Base-by-base conservation (phyloP, 1,139 yeast genomes). In the Hemisphaericaspora subhashii region DNA sequence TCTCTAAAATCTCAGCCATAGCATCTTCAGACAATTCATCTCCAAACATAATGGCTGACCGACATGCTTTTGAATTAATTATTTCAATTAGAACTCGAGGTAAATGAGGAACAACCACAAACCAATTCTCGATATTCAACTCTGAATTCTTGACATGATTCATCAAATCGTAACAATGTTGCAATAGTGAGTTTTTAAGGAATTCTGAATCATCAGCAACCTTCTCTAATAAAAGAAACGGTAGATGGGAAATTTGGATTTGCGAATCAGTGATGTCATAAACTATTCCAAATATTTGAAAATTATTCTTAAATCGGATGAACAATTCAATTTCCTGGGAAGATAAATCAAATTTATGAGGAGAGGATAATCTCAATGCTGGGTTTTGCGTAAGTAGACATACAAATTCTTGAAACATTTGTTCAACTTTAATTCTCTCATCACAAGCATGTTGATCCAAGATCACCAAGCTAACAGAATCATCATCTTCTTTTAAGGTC, bases 381-480 rank as follows among this genome's bases (percentile, higher is more conserved):
- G 33, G 38, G 6, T 31, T 26, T 13, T 25, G 32, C 8, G 21
- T 20, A 20, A 42, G 38, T 20, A 26, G 33, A 6, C 15, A 41
- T n/a, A 72, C 47, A 35, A 63, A 61, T 1, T 66, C 64, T 29
- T 53, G 50, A 10, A 77, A 57, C 6, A 73, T 50, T 2, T 45
- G 38, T 50, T 86, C 95, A 2, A 83, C 69, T 31, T 67, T 64
- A 0, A 84, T 62, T 35, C 95, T 56, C 52, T 86, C 95, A 55
- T 84, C 92, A 33, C 82, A 77, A 1, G 95, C 94, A 62, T 86
- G 95, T 53, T 86, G 95, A 51, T 86, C 95, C 2, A 83, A 51
- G 1, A 76, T 59, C 10, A 73, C 53, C 3, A 83, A 50, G 4
- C 15, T 3, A 3, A 45, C 39, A 1, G 42, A 28, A 8, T 31